Evolutionary conservation across 805 yeast genomes (phyloP), one percentile per base, ranked within the genome.

Genomic region (Metschnikowia orientalis): DNA sequence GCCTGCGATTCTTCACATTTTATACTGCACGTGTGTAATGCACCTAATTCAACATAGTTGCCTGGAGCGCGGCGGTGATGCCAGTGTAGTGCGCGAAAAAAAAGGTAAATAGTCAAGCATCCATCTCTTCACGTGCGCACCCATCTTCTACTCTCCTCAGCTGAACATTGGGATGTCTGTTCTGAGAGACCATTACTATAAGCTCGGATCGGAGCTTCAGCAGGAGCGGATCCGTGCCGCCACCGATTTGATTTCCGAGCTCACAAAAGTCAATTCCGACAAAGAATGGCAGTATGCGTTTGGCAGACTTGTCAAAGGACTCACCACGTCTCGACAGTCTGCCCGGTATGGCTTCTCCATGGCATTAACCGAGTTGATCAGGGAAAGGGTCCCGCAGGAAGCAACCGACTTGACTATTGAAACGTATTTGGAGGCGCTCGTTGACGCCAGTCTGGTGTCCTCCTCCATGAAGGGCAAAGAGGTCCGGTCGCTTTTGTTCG

Each of bases 291-390:
- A 73, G 30, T 90, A 90, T 53, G 92, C 95, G 0, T 58, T 85
- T 34, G 75, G 75, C 41, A 71, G 97, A 51, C 66, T 90, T 41
- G 72, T 86, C 43, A 80, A 78, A 42, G 97, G 97, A 32, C 62
- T 90, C 19, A 68, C 87, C 4, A 82, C 95, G 5, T 73, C 88
- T 10, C 74, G 92, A 49, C 94, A 83, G 15, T 71, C 87, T 29
- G 92, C 95, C 1, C 67, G 97, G 36, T 59, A 85, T 18, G 97
- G 97, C 4, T 90, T 81, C 51, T 84, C 95, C 2, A 75, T 86
- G 71, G 90, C 95, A 27, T 60, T 90, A 26, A 76, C 89, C 0
- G 97, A 90, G 54, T 59, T 81, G 1, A 50, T 71, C 5, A 47
- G 57, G 6, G 61, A 57, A 26, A 51, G 63, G 8, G 50, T 69